phyloP scores from a whole-genome alignment of 768 basidiomycete species.

The Sarcomyxa edulis region DNA sequence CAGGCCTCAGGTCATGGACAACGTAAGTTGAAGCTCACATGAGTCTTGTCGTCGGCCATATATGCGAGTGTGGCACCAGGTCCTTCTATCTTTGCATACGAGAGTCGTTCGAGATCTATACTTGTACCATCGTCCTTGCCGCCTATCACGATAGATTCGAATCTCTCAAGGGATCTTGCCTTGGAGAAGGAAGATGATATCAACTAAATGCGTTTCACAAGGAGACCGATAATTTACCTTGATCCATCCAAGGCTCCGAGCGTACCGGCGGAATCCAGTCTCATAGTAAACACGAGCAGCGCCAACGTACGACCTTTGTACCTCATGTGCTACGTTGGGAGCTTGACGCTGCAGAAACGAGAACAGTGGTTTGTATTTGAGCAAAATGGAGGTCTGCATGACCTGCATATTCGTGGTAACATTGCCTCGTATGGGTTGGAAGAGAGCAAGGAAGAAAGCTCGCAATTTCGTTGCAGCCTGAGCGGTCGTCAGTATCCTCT shows the following conservation, averaged over 20 bases:
- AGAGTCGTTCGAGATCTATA: constrained; percentile 52
- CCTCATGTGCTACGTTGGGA: constrained; percentile 73
- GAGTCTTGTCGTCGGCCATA: constrained; percentile 82
- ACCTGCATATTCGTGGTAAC: constrained; percentile 92
- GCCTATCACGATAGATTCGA: constrained; percentile 54
- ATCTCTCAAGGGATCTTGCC: constrained; percentile 66
- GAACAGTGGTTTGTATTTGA: constrained; percentile 80
- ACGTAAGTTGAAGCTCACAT: constrained; percentile 62
- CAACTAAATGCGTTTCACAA: no score
- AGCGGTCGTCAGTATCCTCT: not conserved
- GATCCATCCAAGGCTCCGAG: constrained; percentile 72
- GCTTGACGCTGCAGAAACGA: constrained; percentile 84
- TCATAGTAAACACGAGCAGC: constrained; percentile 91
- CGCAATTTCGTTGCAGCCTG: constrained; percentile 90
- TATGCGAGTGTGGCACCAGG: constrained; percentile 78
- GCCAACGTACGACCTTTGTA: constrained; percentile 81
- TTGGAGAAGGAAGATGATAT: constrained; percentile 22
- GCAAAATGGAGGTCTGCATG: constrained; percentile 79
- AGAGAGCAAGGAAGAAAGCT: constrained; percentile 74
- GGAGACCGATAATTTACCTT: no score
- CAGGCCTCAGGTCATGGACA: not conserved
- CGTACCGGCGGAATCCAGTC: constrained; percentile 89
- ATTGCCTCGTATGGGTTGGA: constrained; percentile 77
- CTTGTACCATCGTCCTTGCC: constrained; percentile 29
- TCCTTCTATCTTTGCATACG: constrained; percentile 71